Evolutionary conservation across 208 protist genomes (phyloP), one percentile per base, ranked within the genome.

Genomic region (Tritrichomonas foetus): DNA sequence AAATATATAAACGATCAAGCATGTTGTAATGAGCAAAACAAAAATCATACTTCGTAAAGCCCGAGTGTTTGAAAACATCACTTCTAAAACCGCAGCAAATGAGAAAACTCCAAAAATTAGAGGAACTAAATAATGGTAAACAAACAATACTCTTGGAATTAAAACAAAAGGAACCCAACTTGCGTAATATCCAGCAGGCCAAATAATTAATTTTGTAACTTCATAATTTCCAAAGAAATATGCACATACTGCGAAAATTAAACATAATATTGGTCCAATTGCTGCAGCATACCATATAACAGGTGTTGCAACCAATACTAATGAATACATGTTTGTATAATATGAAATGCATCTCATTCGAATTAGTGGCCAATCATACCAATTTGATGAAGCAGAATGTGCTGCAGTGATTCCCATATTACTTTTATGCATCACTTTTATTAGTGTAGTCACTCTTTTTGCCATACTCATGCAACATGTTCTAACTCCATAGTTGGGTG

Each of bases 111-210:
- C 78, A 36, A 89, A 89, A 20, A 89, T 89, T 20, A 89, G 16
- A 57, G 78, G 78, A 5, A 89, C 30, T 1, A 89, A 47, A 57
- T 89, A 89, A 50, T 89, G 78, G 16, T 89, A 89, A 16, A 89
- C 47, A 89, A 36, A 89, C 25, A 89, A 20, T 20, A 39, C 9
- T 36, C 78, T 3, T 27, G 78, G 78, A 57, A 89, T 50, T 8
- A 53, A 61, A 9, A 14, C 20, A 57, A 89, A 89, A 39, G 78
- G 78, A 14, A 82, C 14, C 74, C 74, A 89, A 57, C 41, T 89
- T 0, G 47, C 11, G 27, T 44, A 89, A 39, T 89, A 89, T 39
- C 16, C 41, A 36, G 14, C 33, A n/a, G 78, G 47, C 78, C 78
- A 89, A 61, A 89, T 89, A 11, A 27, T 53, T 11, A 89, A 33